Evolutionary conservation across 2,329 filamentous ascomycete genomes (phyloP), one percentile per base, ranked within the genome.

Genomic region (Chrysoporthe austroafricana): DNA sequence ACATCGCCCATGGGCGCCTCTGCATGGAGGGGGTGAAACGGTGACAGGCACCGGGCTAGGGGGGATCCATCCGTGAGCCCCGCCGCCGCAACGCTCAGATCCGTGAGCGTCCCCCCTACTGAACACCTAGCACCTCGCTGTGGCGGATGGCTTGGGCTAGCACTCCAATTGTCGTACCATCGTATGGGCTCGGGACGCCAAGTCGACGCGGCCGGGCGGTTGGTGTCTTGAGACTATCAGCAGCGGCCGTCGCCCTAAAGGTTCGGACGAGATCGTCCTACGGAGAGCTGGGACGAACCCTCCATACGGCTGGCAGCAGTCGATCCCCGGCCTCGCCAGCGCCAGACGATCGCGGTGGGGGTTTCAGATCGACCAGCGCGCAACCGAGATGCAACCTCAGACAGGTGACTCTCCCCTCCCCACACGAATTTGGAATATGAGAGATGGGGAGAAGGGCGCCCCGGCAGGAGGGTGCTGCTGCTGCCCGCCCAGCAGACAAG

Each of bases 61-160:
- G 48, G 26, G 26, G 26, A 32, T 26, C 14, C 11, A 26, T 21
- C 48, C 26, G 48, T 26, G 48, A 52, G 3, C 21, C 48, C 21
- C 13, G 48, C 48, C 21, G n/a, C 48, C n/a, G n/a, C 26, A 6
- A n/a, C 52, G 52, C 52, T 57, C 32, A 57, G 52, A 57, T 57
- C 52, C 52, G 52, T 57, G 52, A 52, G 48, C 26, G 8, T 6
- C 21, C 6, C 1, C 21, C 50, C 26, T 11, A 9, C 13, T 11
- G 11, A 48, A 16, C n/a, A n/a, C 44, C 18, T 48, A 50, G 46
- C 11, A 21, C 21, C 48, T 57, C 52, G 32, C 52, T 57, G 14
- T 57, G 52, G 48, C 48, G 13, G 48, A 52, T 32, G 48, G 48
- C 48, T 52, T 52, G 48, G 9, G 21, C 21, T 52, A 32, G 48